These are phyloP conservation scores for Phytopythium montanum DNA, from an alignment of 352 stramenopile species.

Conservation along the genomic window DNA sequence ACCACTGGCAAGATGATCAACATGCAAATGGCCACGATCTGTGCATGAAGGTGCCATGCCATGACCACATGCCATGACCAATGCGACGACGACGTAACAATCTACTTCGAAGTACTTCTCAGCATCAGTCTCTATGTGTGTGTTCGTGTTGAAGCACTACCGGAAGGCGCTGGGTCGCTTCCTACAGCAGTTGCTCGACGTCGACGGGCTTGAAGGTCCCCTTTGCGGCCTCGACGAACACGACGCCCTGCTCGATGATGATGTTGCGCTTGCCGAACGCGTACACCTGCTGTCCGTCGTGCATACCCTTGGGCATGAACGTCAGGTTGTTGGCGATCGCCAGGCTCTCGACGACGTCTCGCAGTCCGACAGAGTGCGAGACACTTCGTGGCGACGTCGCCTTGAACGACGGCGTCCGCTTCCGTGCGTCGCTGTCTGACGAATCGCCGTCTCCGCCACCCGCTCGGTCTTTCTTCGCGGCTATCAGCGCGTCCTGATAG, in stretches of 20 bases:
- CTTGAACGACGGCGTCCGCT: conserved; percentile 14
- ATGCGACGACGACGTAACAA: background rate
- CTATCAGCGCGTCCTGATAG: conserved; percentile 77
- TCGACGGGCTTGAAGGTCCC: conserved; percentile 69
- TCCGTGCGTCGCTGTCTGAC: background rate
- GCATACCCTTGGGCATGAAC: conserved; percentile 75
- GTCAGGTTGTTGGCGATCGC: conserved; percentile 74
- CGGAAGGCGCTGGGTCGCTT: background rate
- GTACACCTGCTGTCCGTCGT: conserved; percentile 82
- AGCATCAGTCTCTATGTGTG: background rate
- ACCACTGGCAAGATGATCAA: background rate
- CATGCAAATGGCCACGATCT: background rate
- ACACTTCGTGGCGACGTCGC: conserved; percentile 17
- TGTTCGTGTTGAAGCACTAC: background rate
- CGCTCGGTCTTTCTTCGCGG: conserved; percentile 23
- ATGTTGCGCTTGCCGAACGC: conserved; percentile 77
- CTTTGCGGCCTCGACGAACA: conserved; percentile 68
- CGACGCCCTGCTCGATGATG: conserved; percentile 81
- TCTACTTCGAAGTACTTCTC: too few species aligned
- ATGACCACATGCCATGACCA: too few species aligned
- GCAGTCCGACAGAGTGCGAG: conserved; percentile 59
- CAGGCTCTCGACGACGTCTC: conserved; percentile 82
- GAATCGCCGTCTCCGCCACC: conserved; percentile 16
- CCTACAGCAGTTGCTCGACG: conserved; percentile 64
- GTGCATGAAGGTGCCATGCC: background rate